These are phyloP conservation scores for Epichloe scottii DNA, from an alignment of 2,329 filamentous ascomycete species.

Conservation along the genomic window DNA sequence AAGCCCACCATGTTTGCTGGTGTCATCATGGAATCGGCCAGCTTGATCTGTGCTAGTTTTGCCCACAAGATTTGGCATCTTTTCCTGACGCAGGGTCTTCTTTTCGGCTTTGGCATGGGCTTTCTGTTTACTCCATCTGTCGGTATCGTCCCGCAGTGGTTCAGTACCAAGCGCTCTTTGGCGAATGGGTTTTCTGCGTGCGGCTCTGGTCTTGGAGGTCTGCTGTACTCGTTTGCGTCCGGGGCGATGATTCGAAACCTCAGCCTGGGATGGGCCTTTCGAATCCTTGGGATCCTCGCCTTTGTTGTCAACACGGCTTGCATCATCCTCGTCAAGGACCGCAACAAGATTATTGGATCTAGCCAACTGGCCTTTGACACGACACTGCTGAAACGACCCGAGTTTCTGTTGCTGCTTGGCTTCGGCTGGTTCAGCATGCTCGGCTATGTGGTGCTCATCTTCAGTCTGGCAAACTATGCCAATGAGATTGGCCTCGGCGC, in stretches of 20 bases:
- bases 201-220: slow-evolving; percentile 65
- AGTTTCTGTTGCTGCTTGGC: slow-evolving; percentile 51
- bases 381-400: slow-evolving; percentile 43
- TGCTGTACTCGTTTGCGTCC: slow-evolving; percentile 54
- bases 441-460: slow-evolving; percentile 65
- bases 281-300: slow-evolving; percentile 50
- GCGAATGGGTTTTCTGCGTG: slow-evolving; percentile 56
- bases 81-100: slow-evolving; percentile 60
- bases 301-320: slow-evolving; percentile 53
- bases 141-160: slow-evolving; percentile 62
- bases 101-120: slow-evolving; percentile 69
- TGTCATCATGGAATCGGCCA: slow-evolving; percentile 47
- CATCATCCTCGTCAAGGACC: slow-evolving; percentile 52
- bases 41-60: slow-evolving; percentile 60
- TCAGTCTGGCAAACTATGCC: slow-evolving; percentile 63
- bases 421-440: slow-evolving; percentile 64
- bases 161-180: slow-evolving; percentile 52
- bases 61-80: slow-evolving; percentile 60
- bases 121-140: slow-evolving; percentile 61
- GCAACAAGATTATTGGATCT: slow-evolving; percentile 59
- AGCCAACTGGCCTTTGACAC: slow-evolving; percentile 54
- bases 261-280: slow-evolving; percentile 54
- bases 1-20: slow-evolving; percentile 52
- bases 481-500: slow-evolving; percentile 53
- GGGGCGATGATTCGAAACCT: slow-evolving; percentile 56